These are phyloP conservation scores for Lichtheimia corymbifera DNA, from an alignment of 371 early-diverging fungal genomes.

Conservation along the genomic window DNA sequence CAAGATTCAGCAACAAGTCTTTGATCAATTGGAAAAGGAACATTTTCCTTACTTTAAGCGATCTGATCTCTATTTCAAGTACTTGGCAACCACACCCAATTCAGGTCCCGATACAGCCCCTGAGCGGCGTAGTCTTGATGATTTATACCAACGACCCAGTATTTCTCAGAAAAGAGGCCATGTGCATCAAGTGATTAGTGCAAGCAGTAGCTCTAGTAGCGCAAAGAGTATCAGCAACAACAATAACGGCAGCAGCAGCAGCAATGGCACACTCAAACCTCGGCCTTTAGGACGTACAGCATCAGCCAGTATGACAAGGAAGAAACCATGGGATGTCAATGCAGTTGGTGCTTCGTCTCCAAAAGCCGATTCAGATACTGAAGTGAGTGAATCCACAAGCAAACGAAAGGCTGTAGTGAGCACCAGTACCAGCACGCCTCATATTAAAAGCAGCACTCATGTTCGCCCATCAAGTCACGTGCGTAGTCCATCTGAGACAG, in stretches of 20 bases:
- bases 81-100: constrained; percentile 53
- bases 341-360: neutral
- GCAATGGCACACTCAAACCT: neutral
- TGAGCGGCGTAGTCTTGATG: constrained; percentile 39
- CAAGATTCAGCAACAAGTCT: constrained; percentile 57
- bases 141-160: constrained; percentile 14
- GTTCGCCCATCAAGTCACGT: constrained; percentile 2
- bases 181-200: neutral
- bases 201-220: constrained; percentile 3
- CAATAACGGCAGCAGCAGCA: neutral
- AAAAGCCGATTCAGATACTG: constrained; percentile 28
- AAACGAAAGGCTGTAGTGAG: neutral
- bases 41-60: constrained; percentile 67
- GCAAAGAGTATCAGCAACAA: neutral
- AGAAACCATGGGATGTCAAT: constrained; percentile 13
- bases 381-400: constrained; percentile 6
- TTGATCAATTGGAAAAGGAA: constrained; percentile 60
- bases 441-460: neutral
- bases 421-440: neutral
- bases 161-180: no score
- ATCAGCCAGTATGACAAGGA: constrained; percentile 14
- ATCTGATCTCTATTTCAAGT: constrained; percentile 69
- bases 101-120: constrained; percentile 21
- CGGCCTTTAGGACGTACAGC: constrained; percentile 18
- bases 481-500: neutral